A percentile compares a stretch with the other conserved stretches of the same genome.
phyloP scores from a whole-genome alignment of 345 rosid species.

The Boechera divaricarpa region DNA sequence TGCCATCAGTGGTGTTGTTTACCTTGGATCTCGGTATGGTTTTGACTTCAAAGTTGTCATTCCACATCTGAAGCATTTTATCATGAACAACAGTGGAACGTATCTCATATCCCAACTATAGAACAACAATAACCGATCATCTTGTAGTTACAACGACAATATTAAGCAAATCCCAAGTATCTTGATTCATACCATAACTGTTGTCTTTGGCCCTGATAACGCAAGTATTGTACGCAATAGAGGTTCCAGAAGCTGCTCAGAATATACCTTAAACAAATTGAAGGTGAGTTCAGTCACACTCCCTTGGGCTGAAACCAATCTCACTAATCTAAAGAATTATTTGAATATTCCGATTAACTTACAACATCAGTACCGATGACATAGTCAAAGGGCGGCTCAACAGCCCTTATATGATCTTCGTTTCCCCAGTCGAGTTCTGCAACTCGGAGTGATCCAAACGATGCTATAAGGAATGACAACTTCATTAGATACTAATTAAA shows the following conservation, averaged over 20 bases:
- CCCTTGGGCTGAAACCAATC: slow-evolving; percentile 1
- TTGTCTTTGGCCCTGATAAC: slow-evolving; percentile 83
- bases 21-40: slow-evolving; percentile 77
- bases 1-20: slow-evolving; percentile 1
- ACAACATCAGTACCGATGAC: slow-evolving; percentile 94
- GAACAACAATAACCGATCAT: slow-evolving; percentile 27
- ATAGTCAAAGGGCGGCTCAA: slow-evolving; percentile 87
- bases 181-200: slow-evolving; percentile 60
- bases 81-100: slow-evolving; percentile 86
- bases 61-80: slow-evolving; percentile 88
- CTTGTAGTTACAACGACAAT: slow-evolving; percentile 4
- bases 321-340: not conserved
- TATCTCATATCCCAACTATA: slow-evolving; percentile 89
- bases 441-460: slow-evolving; percentile 85
- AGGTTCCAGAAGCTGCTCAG: slow-evolving; percentile 92
- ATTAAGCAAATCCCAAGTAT: slow-evolving; percentile 7
- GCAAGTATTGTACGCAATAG: slow-evolving; percentile 70
- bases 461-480: slow-evolving; percentile 53
- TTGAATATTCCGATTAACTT: slow-evolving; percentile 44
- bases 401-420: slow-evolving; percentile 69
- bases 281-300: slow-evolving; percentile 37
- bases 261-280: slow-evolving; percentile 66
- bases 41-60: slow-evolving; percentile 77
- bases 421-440: slow-evolving; percentile 94
- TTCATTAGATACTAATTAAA: slow-evolving; percentile 3